phyloP scores from a whole-genome alignment of 1,284 basidiomycete species.

The Microbotryum lychnidis-dioicae region DNA sequence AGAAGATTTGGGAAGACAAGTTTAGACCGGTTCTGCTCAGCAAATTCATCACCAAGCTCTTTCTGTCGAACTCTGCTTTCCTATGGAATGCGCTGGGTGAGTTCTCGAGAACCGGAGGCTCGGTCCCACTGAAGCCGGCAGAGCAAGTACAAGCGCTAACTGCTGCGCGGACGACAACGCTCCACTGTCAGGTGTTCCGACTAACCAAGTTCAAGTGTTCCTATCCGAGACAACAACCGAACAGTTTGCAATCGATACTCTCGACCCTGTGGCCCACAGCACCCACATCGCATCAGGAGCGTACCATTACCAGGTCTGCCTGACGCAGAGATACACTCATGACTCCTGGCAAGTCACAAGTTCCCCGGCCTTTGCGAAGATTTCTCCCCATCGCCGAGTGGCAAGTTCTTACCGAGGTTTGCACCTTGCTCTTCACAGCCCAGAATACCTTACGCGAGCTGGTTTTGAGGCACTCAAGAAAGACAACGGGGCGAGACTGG shows the following conservation, averaged over 20 bases:
- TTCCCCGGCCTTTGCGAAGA: background rate
- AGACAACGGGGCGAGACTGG: constrained; percentile 48
- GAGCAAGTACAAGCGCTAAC: background rate
- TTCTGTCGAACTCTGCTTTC: constrained; percentile 52
- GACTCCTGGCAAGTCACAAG: constrained; percentile 15
- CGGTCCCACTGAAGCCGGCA: too few species aligned
- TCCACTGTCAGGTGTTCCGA: constrained; percentile 46
- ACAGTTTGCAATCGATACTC: constrained; percentile 46
- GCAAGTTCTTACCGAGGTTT: background rate
- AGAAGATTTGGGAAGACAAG: constrained; percentile 54
- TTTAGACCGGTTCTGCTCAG: constrained; percentile 61
- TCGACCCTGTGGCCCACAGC: constrained; percentile 55
- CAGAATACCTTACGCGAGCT: constrained; percentile 59
- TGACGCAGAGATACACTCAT: constrained; percentile 27
- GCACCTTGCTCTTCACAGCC: constrained; percentile 45
- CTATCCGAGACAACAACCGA: constrained; percentile 55
- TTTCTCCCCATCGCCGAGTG: background rate
- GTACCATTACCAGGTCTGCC: constrained; percentile 57
- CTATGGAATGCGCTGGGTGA: constrained; percentile 74
- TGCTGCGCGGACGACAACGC: background rate
- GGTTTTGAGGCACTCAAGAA: constrained; percentile 56
- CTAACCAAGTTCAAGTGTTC: constrained; percentile 56
- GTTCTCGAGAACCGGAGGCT: background rate
- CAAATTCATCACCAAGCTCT: constrained; percentile 51
- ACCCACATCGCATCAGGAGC: constrained; percentile 48